Conservation (phyloP, 2,329 filamentous ascomycete species). For the Aureobasidium mangrovei region DNA sequence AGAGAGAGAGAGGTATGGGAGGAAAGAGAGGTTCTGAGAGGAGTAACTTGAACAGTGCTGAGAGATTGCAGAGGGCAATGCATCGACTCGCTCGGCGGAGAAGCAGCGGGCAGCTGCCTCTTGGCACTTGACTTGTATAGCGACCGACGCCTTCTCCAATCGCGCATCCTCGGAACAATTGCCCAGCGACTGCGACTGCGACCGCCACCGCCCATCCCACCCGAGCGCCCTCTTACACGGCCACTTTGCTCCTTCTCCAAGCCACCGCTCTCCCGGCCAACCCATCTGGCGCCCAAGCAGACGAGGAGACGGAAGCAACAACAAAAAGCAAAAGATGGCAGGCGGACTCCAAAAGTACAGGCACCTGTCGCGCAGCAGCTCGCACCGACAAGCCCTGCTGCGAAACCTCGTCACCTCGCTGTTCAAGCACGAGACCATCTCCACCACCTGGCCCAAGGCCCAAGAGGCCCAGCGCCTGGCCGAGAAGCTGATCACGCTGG, state of each 20-base stretch:
- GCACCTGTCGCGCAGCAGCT: constrained; percentile 73
- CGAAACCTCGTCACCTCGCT: constrained; percentile 94
- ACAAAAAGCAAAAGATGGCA: constrained; percentile 52
- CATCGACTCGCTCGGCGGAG: no score
- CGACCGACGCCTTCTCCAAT: no score
- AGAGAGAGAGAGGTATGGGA: neutral
- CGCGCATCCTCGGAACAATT: no score
- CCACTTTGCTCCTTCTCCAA: neutral
- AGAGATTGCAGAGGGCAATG: no score
- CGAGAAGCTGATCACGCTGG: constrained; percentile 88
- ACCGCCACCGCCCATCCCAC: no score
- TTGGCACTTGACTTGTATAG: no score
- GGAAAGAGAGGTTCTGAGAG: neutral
- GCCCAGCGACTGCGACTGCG: no score
- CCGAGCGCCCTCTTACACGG: neutral
- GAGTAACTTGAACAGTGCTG: neutral
- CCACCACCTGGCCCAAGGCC: constrained; percentile 91
- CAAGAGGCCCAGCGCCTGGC: constrained; percentile 93
- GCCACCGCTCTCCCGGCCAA: neutral
- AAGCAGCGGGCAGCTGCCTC: no score
- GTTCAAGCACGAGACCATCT: constrained; percentile 85
- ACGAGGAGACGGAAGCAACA: neutral
- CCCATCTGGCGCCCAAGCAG: neutral
- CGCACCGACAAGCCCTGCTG: constrained; percentile 84
- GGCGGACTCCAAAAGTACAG: constrained; percentile 81